Evolutionary conservation across 345 rosid species (phyloP), one percentile per base, ranked within the genome.

Genomic region (Salix arbutifolia): DNA sequence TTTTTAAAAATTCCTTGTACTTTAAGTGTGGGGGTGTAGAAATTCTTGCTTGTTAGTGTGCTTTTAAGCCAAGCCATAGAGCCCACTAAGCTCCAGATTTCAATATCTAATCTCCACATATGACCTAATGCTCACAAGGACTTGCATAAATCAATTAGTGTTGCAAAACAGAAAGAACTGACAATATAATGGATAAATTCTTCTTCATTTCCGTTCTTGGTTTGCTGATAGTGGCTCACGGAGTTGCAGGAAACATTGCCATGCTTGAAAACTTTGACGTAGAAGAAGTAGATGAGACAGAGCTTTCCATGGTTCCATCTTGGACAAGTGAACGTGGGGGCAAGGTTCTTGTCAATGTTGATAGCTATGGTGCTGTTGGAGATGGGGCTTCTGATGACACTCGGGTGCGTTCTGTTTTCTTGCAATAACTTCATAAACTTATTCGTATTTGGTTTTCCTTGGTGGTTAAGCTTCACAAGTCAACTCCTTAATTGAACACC

Each of bases 371-470:
- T 68, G 96, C 98, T 50, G 89, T 67, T 78, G 99, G 96, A 85
- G 89, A 96, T 87, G 99, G 96, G 75, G 86, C 86, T 80, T 85
- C 94, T 71, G 98, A 95, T 84, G 98, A 95, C 78, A 91, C 98
- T n/a, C 78, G 90, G 97, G 99, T 92, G 65, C 65, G 74, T 72
- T 69, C 79, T 74, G 18, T 56, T 70, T 56, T 68, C 74, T 69
- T 65, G 19, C 28, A 70, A 14, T 31, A 44, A 31, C 42, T 48
- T 11, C 44, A 40, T 3, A 13, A 13, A 11, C 18, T 8, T 72
- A 38, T 38, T 11, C 26, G 23, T 19, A 17, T 42, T 44, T 30
- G 11, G n/a, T 10, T 62, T 53, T 7, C 28, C 69, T 53, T 31
- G 14, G 25, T 65, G 70, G 8, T 69, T 31, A 53, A 21, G 26